Base-by-base conservation (phyloP, 2,329 filamentous ascomycete genomes). In the Nemania sp. region DNA sequence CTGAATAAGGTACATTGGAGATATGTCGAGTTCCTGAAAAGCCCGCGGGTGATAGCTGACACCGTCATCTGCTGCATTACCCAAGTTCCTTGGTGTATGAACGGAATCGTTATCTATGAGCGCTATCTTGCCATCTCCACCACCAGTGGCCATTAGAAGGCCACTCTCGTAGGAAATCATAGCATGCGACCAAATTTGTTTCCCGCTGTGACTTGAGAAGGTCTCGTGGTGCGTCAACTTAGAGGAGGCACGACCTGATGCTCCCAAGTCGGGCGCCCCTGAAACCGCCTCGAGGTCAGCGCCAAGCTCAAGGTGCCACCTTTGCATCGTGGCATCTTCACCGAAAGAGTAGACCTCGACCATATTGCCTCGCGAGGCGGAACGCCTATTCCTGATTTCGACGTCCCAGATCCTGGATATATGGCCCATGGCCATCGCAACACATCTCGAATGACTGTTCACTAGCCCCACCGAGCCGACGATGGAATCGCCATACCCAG, bases 331-430 rank as follows among this genome's bases (percentile, higher is more conserved):
- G 9, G 89, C 85, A 75, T 97, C 93, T 75, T 97, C 93, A 11
- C 93, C 92, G 67, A 92, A 90, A 0, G 94, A 96, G 42, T 91
- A 81, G 0, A 96, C 70, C 10, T 79, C 80, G 17, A 88, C 59
- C 1, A 68, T 35, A 29, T 63, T 32, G 13, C 52, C 60, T 0
- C 12, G 66, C 58, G 25, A 69, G 40, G 47, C 66, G 17, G 61
- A 62, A 35, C 50, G 67, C 40, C 70, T 54, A 2, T 51, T 29
- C 17, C 67, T 73, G 66, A 97, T 95, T 56, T 84, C 83, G 9
- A 97, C 86, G 47, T 87, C 84, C 95, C 95, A 99, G 66, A 99
- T 96, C 59, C 95, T 86, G 7, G 94, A 96, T 2, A 84, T 77
- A 75, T 99, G 95, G 0, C 90, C 94, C 89, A 95, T 97, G 1